These are phyloP conservation scores for Priceomyces carsonii DNA, from an alignment of 805 yeast genomes.

Conservation along the genomic window DNA sequence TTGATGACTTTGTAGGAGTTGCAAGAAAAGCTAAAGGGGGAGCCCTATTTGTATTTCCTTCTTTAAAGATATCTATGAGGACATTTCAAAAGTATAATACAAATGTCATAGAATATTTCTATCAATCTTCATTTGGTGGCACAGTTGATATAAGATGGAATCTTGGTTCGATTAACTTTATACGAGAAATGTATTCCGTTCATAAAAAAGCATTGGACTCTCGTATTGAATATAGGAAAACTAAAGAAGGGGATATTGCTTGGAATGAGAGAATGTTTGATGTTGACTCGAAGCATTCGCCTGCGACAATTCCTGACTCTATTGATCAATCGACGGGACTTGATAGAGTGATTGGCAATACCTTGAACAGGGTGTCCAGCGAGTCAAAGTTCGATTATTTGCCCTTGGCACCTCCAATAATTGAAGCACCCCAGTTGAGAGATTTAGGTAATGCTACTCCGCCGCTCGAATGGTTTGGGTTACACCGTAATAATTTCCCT, in stretches of 20 bases:
- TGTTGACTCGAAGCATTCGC: slow-evolving; percentile 5
- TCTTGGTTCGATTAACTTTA: slow-evolving; percentile 84
- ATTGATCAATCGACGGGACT: slow-evolving; percentile 23
- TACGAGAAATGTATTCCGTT: slow-evolving; percentile 88
- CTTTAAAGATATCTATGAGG: slow-evolving; percentile 71
- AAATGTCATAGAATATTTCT: slow-evolving; percentile 63
- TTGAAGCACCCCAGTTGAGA: slow-evolving; percentile 85
- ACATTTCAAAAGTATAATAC: slow-evolving; percentile 60
- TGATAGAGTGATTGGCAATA: slow-evolving; percentile 39
- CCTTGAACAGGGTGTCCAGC: slow-evolving; percentile 36
- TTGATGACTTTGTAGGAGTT: slow-evolving; percentile 55
- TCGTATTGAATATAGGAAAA: slow-evolving; percentile 42
- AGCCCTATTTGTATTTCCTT: slow-evolving; percentile 75
- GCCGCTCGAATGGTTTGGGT: slow-evolving; percentile 97
- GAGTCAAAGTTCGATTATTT: slow-evolving; percentile 51
- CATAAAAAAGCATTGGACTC: slow-evolving; percentile 74
- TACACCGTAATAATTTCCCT: slow-evolving; percentile 85
- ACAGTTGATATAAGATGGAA: slow-evolving; percentile 93
- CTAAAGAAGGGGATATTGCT: slow-evolving; percentile 15
- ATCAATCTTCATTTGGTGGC: slow-evolving; percentile 78
- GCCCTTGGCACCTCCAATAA: slow-evolving; percentile 73
- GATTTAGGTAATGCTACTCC: slow-evolving; percentile 98
- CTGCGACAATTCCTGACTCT: slow-evolving; percentile 11
- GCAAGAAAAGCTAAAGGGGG: slow-evolving; percentile 75
- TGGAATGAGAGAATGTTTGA: slow-evolving; percentile 14